Conservation (phyloP, 169 alveolate genomes). For the Plasmodium gonderi region DNA sequence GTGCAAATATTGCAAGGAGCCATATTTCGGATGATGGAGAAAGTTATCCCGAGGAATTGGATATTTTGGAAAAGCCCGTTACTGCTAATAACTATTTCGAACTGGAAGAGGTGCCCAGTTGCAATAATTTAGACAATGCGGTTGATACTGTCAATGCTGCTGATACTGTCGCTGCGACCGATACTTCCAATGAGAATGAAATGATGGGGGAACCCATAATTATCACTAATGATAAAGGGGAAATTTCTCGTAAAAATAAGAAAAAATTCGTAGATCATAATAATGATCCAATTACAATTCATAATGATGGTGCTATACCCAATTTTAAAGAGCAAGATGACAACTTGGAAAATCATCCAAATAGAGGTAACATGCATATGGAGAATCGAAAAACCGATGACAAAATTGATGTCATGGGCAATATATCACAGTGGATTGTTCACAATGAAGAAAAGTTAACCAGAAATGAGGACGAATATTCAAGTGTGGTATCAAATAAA, state of each 20-base stretch:
- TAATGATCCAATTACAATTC: neutral
- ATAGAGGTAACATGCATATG: neutral
- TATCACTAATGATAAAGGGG: neutral
- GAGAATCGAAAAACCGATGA: neutral
- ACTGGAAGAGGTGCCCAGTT: neutral
- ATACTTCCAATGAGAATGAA: neutral
- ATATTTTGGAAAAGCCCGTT: neutral
- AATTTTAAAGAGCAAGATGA: neutral
- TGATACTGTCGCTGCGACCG: no score
- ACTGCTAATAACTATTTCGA: constrained; percentile 7
- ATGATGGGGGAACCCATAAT: neutral
- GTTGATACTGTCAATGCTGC: neutral
- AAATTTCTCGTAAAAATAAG: neutral
- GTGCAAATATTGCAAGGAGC: constrained; percentile 7
- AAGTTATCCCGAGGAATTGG: constrained; percentile 17
- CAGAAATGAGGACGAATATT: neutral
- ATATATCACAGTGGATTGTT: neutral
- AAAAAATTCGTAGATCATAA: neutral
- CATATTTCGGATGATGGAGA: constrained; percentile 26
- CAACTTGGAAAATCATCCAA: neutral
- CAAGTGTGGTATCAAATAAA: neutral
- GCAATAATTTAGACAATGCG: neutral
- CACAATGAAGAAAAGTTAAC: neutral
- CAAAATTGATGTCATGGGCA: constrained; percentile 11
- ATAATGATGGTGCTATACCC: neutral